Conservation (phyloP, 75 land plant species). For the Sequoiadendron giganteum region DNA sequence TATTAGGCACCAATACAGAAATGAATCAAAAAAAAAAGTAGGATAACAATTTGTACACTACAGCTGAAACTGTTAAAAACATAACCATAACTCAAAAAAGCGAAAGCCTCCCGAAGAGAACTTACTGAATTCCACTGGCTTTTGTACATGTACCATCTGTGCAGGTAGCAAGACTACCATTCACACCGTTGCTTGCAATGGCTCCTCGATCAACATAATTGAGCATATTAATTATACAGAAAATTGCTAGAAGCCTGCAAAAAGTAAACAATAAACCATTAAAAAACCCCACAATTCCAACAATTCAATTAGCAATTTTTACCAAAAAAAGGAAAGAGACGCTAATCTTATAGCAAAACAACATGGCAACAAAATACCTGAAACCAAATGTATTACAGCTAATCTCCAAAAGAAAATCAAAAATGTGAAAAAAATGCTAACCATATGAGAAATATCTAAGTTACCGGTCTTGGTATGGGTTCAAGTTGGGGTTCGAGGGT, state of each 20-base stretch:
- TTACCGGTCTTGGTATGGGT: no score
- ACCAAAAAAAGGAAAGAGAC: neutral
- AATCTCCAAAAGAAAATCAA: neutral
- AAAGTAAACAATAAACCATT: neutral
- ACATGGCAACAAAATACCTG: neutral
- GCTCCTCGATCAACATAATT: slow-evolving; percentile 96
- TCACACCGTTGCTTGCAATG: slow-evolving; percentile 98
- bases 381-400: neutral
- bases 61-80: neutral
- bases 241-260: slow-evolving; percentile 81
- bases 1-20: neutral
- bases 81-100: neutral
- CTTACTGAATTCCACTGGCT: slow-evolving; percentile 97
- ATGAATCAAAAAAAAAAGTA: neutral
- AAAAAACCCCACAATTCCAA: neutral
- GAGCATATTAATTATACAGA: slow-evolving; percentile 84
- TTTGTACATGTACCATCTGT: slow-evolving; percentile 58
- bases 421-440: neutral
- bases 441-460: neutral
- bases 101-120: neutral
- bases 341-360: neutral
- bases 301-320: neutral
- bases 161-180: slow-evolving; percentile 75
- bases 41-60: neutral
- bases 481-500: no score